phyloP scores from a whole-genome alignment of 768 basidiomycete genomes.

The Russula griseocarnosa region DNA sequence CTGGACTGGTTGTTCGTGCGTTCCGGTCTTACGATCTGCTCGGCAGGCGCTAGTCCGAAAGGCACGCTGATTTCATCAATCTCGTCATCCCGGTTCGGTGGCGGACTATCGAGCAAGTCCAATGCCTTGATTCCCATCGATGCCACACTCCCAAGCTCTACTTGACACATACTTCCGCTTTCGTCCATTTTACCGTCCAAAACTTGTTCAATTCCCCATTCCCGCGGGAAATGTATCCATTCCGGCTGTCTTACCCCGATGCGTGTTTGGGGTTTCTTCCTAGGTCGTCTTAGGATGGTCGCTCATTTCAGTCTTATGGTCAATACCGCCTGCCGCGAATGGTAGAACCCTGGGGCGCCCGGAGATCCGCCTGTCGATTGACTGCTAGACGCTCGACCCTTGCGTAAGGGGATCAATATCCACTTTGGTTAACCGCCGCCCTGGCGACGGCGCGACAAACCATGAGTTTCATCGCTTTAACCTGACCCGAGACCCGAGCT shows the following conservation, averaged over 20 bases:
- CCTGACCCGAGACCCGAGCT: conserved; percentile 24
- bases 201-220: conserved; percentile 20
- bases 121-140: conserved; percentile 22
- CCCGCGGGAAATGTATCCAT: conserved; percentile 27
- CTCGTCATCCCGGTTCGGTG: conserved; percentile 16
- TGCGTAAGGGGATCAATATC: conserved; percentile 25
- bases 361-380: conserved; percentile 26
- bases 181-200: conserved; percentile 24
- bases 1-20: conserved; percentile 12
- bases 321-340: conserved; percentile 23
- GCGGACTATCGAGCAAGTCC: conserved; percentile 20
- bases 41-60: conserved; percentile 23
- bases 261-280: conserved; percentile 22
- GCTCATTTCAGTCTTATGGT: conserved; percentile 22
- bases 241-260: conserved; percentile 17
- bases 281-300: conserved; percentile 24
- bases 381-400: conserved; percentile 18
- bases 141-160: conserved; percentile 9
- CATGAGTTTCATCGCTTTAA: conserved; percentile 27
- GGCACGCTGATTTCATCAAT: conserved; percentile 30
- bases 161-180: conserved; percentile 26
- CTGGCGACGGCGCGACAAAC: conserved; percentile 28
- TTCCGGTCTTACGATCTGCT: conserved; percentile 24
- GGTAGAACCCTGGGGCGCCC: conserved; percentile 25
- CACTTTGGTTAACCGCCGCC: conserved; percentile 24